Conservation (phyloP, 177 flowering plant species). For the Vitis hybrid region DNA sequence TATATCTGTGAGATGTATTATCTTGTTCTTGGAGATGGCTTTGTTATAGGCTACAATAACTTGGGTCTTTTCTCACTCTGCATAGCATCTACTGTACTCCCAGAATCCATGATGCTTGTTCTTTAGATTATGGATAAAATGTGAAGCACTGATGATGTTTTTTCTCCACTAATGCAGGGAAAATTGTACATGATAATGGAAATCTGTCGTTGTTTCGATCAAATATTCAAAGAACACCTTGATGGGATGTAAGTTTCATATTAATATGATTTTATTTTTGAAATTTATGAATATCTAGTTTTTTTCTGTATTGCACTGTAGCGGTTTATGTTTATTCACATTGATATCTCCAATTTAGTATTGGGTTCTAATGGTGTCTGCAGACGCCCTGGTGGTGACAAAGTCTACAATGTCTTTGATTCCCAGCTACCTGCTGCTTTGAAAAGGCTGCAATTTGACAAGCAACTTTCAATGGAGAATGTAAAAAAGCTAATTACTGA, state of each 20-base stretch:
- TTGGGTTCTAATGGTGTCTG: constrained; percentile 5
- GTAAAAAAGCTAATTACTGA: constrained; percentile 45
- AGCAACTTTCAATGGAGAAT: constrained; percentile 47
- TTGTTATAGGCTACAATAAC: too few relatives aligned
- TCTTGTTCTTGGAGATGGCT: too few relatives aligned
- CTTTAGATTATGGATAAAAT: neutral
- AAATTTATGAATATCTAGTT: neutral
- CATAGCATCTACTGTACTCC: neutral
- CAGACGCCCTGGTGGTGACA: constrained; percentile 60
- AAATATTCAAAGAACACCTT: constrained; percentile 53
- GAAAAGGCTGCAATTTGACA: constrained; percentile 54
- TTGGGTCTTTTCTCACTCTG: neutral
- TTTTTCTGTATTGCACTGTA: neutral
- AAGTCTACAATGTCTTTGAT: constrained; percentile 44
- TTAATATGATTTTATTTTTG: neutral
- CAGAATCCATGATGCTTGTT: too few relatives aligned
- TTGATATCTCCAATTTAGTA: neutral
- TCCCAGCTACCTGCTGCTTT: constrained; percentile 50
- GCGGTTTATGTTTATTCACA: neutral
- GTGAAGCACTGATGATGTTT: neutral
- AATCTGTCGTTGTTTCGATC: constrained; percentile 49
- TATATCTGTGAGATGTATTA: neutral
- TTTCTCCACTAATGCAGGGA: constrained; percentile 33
- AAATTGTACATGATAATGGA: constrained; percentile 52
- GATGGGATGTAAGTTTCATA: constrained; percentile 42